Percentiles rank a stretch among this genome's conserved stretches.
Conservation (phyloP, 345 rosid species). For the Citrus cavaleriei region DNA sequence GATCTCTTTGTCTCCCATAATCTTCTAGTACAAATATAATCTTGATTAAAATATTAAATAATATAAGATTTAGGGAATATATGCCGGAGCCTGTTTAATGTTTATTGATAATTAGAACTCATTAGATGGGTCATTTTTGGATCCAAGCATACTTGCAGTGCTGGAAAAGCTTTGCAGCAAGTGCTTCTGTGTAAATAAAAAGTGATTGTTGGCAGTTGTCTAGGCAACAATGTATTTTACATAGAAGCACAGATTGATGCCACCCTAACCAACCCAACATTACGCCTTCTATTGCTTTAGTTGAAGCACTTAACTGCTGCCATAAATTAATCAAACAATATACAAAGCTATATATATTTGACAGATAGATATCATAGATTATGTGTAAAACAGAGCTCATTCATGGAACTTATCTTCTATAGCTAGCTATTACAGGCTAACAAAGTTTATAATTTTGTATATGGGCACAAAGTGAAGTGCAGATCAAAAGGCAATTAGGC, state of each 20-base stretch:
- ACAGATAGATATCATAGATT: neutral
- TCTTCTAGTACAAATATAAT: conserved; percentile 29
- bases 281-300: neutral
- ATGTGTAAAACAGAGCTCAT: neutral
- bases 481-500: neutral
- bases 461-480: neutral
- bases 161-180: neutral
- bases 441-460: neutral
- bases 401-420: neutral
- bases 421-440: neutral
- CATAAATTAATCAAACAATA: no score
- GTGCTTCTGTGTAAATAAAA: neutral
- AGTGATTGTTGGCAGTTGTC: conserved; percentile 12
- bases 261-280: conserved; percentile 2
- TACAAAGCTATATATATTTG: neutral
- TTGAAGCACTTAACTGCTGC: conserved; percentile 7
- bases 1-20: conserved; percentile 43
- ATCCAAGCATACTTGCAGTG: neutral
- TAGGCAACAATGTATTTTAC: conserved; percentile 6
- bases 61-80: conserved; percentile 42
- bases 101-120: conserved; percentile 1
- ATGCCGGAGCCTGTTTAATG: conserved; percentile 32
- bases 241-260: neutral
- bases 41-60: conserved; percentile 18
- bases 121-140: conserved; percentile 10